Conservation (phyloP, 1,284 basidiomycete genomes). For the Cutaneotrichosporon sp. region DNA sequence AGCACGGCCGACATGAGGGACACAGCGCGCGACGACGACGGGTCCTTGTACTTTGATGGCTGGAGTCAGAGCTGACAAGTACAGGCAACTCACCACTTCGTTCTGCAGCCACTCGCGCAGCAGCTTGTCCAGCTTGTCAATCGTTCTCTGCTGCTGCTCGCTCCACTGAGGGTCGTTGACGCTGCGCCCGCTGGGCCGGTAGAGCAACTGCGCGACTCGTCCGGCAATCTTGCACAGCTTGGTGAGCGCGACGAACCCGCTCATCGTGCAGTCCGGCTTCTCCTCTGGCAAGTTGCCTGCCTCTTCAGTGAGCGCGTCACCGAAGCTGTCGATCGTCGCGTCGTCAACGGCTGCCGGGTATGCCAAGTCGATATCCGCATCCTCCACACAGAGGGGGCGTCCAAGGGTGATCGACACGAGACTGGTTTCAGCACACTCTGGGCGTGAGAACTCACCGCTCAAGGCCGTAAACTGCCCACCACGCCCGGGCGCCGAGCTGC, state of each 20-base stretch:
- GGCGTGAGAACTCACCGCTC: conserved; percentile 54
- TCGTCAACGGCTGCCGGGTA: conserved; percentile 77
- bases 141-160: conserved; percentile 67
- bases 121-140: conserved; percentile 71
- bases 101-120: conserved; percentile 78
- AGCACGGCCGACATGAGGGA: conserved; percentile 73
- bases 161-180: conserved; percentile 66
- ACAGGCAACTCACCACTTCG: conserved; percentile 41
- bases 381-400: conserved; percentile 56
- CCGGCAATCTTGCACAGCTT: conserved; percentile 76
- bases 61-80: conserved; percentile 38
- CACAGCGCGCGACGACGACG: conserved; percentile 38
- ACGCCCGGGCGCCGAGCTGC: conserved; percentile 80
- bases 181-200: conserved; percentile 41
- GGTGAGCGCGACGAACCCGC: conserved; percentile 71
- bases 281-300: conserved; percentile 57
- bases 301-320: conserved; percentile 24
- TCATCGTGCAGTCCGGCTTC: conserved; percentile 58
- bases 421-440: conserved; percentile 47
- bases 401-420: conserved; percentile 85
- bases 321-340: conserved; percentile 60
- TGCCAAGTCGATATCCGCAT: conserved; percentile 58
- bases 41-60: conserved; percentile 64
- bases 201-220: conserved; percentile 60
- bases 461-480: conserved; percentile 85